phyloP scores from a whole-genome alignment of 306 rosid species.

The Cucumis cinereus region DNA sequence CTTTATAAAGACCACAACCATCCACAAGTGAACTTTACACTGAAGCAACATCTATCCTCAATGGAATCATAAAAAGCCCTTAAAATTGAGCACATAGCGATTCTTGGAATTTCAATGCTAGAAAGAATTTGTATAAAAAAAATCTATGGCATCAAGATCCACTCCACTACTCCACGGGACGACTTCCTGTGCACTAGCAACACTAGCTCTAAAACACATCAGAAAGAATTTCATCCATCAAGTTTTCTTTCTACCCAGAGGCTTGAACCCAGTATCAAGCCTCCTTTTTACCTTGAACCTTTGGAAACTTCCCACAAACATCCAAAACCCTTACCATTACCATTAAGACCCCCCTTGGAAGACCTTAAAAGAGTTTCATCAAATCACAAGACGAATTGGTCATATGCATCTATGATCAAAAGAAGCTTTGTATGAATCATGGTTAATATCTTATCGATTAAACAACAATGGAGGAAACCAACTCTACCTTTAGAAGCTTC shows the following conservation, averaged over 20 bases:
- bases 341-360: not conserved
- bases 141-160: not conserved
- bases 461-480: not conserved
- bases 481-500: constrained; percentile 9
- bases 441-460: not conserved
- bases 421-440: not conserved
- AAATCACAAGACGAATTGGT: not conserved
- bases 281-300: not conserved
- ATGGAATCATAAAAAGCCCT: not conserved
- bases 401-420: not conserved
- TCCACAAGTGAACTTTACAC: not conserved
- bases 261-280: not conserved
- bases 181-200: not conserved
- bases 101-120: not conserved
- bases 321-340: not conserved
- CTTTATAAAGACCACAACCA: not conserved
- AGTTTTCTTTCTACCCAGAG: not conserved
- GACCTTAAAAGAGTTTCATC: not conserved
- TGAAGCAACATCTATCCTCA: not conserved
- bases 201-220: not conserved
- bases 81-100: not conserved
- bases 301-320: constrained; percentile 7
- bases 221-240: not conserved
- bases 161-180: not conserved
- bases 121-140: not conserved